Conservation (phyloP, 257 asterid species). For the Scutellaria baicalensis region DNA sequence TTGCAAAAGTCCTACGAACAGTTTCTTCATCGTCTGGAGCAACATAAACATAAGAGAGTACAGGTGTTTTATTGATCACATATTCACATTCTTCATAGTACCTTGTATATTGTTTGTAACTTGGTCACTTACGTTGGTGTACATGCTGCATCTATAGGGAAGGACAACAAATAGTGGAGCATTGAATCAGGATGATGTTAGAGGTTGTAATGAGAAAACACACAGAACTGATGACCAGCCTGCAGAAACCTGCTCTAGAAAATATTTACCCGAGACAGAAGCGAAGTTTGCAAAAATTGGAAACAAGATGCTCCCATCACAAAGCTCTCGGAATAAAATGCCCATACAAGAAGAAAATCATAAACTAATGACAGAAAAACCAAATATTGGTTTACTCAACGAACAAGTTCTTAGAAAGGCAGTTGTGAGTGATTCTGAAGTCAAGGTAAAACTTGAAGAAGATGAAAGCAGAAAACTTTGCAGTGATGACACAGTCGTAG, state of each 20-base stretch:
- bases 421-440: conserved; percentile 11
- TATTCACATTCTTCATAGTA: conserved; percentile 7
- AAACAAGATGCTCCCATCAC: conserved; percentile 20
- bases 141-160: conserved; percentile 38
- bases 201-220: conserved; percentile 23
- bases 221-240: conserved; percentile 9
- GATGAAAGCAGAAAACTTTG: conserved; percentile 17
- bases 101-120: background rate
- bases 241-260: background rate
- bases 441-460: conserved; percentile 17
- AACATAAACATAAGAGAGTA: conserved; percentile 47
- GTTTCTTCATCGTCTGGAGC: conserved; percentile 66
- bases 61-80: conserved; percentile 41
- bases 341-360: conserved; percentile 10
- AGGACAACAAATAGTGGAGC: conserved; percentile 19
- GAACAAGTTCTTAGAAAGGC: conserved; percentile 17
- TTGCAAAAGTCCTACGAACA: conserved; percentile 79
- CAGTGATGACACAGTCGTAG: conserved; percentile 50
- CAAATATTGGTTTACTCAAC: conserved; percentile 11
- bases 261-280: conserved; percentile 7
- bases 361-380: conserved; percentile 7
- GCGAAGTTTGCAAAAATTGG: conserved; percentile 12
- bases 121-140: conserved; percentile 4
- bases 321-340: conserved; percentile 18
- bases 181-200: conserved; percentile 13